phyloP scores from a whole-genome alignment of 2,329 filamentous ascomycete species.

The Alternaria sp. region DNA sequence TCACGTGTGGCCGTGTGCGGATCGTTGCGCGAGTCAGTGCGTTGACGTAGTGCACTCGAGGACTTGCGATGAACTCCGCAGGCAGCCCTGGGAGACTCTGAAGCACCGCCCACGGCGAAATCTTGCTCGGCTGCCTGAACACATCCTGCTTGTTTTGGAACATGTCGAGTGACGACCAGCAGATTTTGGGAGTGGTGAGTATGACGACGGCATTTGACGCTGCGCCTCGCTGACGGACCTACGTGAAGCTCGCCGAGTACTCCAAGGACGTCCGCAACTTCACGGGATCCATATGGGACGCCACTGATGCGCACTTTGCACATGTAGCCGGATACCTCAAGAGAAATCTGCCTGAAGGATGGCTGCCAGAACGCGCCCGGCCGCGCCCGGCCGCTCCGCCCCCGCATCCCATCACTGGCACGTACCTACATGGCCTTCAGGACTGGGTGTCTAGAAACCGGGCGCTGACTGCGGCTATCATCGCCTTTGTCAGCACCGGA shows the following conservation, averaged over 20 bases:
- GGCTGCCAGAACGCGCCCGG: constrained; percentile 75
- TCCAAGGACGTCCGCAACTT: constrained; percentile 74
- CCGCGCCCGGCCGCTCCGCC: constrained; percentile 62
- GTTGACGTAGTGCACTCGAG: constrained; percentile 22
- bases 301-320: constrained; percentile 83
- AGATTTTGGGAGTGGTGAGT: constrained; percentile 78
- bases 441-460: constrained; percentile 78
- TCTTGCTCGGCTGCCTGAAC: neutral
- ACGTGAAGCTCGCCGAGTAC: constrained; percentile 63
- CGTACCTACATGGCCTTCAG: constrained; percentile 66
- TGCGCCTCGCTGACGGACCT: constrained; percentile 25
- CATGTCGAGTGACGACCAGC: constrained; percentile 83
- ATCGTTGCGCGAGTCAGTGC: constrained; percentile 22
- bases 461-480: constrained; percentile 73
- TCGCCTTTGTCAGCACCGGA: constrained; percentile 74
- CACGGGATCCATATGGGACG: constrained; percentile 76
- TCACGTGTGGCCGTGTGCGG: constrained; percentile 24
- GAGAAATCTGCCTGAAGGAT: constrained; percentile 71
- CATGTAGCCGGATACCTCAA: constrained; percentile 74
- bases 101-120: constrained; percentile 6
- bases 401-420: constrained; percentile 53
- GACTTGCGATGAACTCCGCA: constrained; percentile 14
- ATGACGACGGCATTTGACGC: constrained; percentile 15
- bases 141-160: neutral
- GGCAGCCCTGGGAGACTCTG: constrained; percentile 6